These are phyloP conservation scores for Clathrus columnatus DNA, from an alignment of 768 basidiomycete species.

Conservation along the genomic window DNA sequence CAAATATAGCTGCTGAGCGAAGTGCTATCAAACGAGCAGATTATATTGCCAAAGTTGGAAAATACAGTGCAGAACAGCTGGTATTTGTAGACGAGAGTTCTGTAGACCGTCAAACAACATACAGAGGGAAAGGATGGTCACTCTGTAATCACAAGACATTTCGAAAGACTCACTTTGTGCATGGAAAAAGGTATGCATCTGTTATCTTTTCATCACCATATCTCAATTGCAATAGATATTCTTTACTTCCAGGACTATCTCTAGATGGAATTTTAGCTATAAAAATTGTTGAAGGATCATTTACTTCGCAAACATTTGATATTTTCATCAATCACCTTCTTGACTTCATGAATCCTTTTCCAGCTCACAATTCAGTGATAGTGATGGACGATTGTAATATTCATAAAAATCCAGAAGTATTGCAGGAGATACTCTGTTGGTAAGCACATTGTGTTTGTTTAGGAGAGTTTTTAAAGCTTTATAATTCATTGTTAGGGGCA, in stretches of 20 bases:
- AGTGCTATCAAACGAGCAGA: slow-evolving; percentile 2
- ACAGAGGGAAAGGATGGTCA: slow-evolving; percentile 19
- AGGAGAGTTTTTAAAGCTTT: neutral
- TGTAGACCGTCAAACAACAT: slow-evolving; percentile 17
- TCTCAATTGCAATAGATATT: slow-evolving; percentile 13
- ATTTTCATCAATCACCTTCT: slow-evolving; percentile 17
- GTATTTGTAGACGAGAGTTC: slow-evolving; percentile 23
- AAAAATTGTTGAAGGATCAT: slow-evolving; percentile 17
- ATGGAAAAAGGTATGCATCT: slow-evolving; percentile 14
- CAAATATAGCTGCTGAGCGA: slow-evolving; percentile 13
- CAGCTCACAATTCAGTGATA: slow-evolving; percentile 10
- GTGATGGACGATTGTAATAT: slow-evolving; percentile 13
- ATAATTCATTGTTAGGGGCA: slow-evolving; percentile 1
- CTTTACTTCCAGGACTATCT: slow-evolving; percentile 22
- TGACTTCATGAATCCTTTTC: slow-evolving; percentile 14
- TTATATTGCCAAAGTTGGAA: slow-evolving; percentile 5
- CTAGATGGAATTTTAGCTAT: slow-evolving; percentile 19
- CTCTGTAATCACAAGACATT: slow-evolving; percentile 14
- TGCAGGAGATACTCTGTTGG: slow-evolving; percentile 1
- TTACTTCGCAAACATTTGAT: slow-evolving; percentile 12
- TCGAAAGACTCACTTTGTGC: slow-evolving; percentile 16
- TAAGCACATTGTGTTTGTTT: neutral
- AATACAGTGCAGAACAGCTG: slow-evolving; percentile 14
- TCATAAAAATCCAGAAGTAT: slow-evolving; percentile 10
- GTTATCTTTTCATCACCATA: neutral